These are phyloP conservation scores for Epichloe baconii DNA, from an alignment of 2,329 filamentous ascomycete genomes.

Conservation along the genomic window DNA sequence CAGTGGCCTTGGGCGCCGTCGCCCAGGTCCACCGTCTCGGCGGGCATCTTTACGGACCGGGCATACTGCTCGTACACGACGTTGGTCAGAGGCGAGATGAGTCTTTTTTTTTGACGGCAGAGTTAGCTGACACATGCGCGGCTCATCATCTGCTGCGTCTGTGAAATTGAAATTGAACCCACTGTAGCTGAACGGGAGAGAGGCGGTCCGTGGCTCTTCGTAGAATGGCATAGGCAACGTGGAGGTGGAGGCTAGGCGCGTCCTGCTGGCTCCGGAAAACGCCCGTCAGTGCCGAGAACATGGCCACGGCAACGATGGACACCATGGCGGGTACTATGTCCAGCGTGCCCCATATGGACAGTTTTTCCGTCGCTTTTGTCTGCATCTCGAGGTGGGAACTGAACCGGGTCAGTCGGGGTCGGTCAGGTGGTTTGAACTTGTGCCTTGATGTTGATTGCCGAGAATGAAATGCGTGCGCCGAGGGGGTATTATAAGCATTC, in stretches of 20 bases:
- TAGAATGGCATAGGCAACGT: constrained; percentile 12
- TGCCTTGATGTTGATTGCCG: too few species aligned
- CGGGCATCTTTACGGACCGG: constrained; percentile 4
- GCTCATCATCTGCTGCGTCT: neutral
- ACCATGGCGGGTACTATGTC: constrained; percentile 10
- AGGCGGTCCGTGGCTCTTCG: constrained; percentile 9
- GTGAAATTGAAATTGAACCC: neutral
- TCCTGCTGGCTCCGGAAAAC: constrained; percentile 7
- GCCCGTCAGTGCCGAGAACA: constrained; percentile 7
- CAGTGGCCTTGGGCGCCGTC: constrained; percentile 11
- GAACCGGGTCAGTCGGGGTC: too few species aligned
- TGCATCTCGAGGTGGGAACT: neutral
- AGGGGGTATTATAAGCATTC: too few species aligned
- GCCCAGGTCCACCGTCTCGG: constrained; percentile 9
- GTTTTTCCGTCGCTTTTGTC: neutral
- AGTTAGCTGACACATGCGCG: neutral
- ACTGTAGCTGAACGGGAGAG: constrained; percentile 11
- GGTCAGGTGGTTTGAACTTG: too few species aligned
- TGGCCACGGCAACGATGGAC: constrained; percentile 5
- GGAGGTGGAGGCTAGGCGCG: constrained; percentile 10
- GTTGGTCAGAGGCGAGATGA: constrained; percentile 9
- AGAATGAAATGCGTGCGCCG: too few species aligned
- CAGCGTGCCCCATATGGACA: constrained; percentile 7
- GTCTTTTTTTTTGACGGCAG: neutral
- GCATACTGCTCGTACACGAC: constrained; percentile 10